Evolutionary conservation across 345 rosid genomes (phyloP), one percentile per base, ranked within the genome.

Genomic region (Acer negundo): DNA sequence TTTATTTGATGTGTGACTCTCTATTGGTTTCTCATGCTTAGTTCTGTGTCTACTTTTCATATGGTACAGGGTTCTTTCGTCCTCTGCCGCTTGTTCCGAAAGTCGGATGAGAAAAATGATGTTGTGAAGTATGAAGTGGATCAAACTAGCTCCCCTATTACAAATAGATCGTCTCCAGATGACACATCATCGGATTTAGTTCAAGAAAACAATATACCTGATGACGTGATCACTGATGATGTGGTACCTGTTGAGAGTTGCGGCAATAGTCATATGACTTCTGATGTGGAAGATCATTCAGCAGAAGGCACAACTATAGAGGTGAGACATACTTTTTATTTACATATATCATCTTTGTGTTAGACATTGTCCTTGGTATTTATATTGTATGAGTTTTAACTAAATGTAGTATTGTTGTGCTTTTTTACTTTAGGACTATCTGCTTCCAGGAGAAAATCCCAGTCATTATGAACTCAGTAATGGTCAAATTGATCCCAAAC

Each of bases 71-170:
- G 62, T 85, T 84, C 96, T 46, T 95, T 85, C 79, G 97, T 95
- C 76, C 93, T 95, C 59, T 92, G 83, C 84, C 92, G 98, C 47
- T 87, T 95, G 85, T 93, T 95, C 80, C 90, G 87, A 55, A 95
- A 93, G 81, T 81, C 88, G 4, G 96, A 86, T 69, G 97, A 85
- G 83, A 87, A 55, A 80, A 61, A 35, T 64, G 89, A 69, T 73
- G 70, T 12, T 46, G 70, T 68, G 61, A 91, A 89, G 80, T 83
- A 76, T 75, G 91, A 86, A 78, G 78, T 80, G 56, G 93, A 87
- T 73, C 89, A 83, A 70, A 84, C 67, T 15, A 87, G 79, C 61
- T 86, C 94, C 59, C 93, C 92, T 16, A 51, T 83, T 68, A 73
- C 78, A 11, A 78, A 85, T 19, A 95, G 89, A 84, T 89, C 82